Base-by-base conservation (phyloP, 2,329 filamentous ascomycete genomes). In the Sclerotinia glacialis region DNA sequence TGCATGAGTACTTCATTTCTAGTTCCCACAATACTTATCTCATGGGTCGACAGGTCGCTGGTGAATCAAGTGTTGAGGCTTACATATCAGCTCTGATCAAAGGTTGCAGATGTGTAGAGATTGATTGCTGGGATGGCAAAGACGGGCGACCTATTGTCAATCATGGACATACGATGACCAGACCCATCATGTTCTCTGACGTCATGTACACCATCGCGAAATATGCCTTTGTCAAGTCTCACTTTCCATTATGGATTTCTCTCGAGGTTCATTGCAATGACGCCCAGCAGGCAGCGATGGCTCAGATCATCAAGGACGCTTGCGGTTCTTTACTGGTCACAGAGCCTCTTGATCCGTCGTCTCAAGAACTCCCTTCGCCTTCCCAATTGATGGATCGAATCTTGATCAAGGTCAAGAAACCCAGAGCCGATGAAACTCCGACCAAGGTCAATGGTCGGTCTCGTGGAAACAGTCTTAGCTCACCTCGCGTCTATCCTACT, bases 21-120 rank as follows among this genome's bases (percentile, higher is more conserved):
- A 97, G 93, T 80, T 98, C 95, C 1, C 95, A 99, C 82, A 99
- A 99, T 78, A 99, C 95, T 0, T 99, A 99, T 75, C 87, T 99
- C 0, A 83, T 96, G 5, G 95, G 95, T 18, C 89, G 93, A 64
- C 95, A 99, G 77, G 89, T 98, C 2, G 90, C 88, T 14, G 94
- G 94, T 37, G 86, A 91, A 54, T 97, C 95, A 2, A 98, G 93
- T 75, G 91, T 96, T 2, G 95, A 99, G 78, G 93, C 93, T 53
- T 99, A 99, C 79, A 96, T 98, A 72, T 88, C 88, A 11, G 92
- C 93, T 3, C 84, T 99, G 8, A 88, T 91, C 70, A 89, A 91
- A 68, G 93, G 93, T 11, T 99, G 95, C 77, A 90, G 95, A 60
- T 98, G 95, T 77, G 89, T 99, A 55, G 95, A 99, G 79, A 92